Percentiles rank a stretch among this genome's conserved stretches.
Conservation (phyloP, 306 rosid genomes). For the Vicia villosa region DNA sequence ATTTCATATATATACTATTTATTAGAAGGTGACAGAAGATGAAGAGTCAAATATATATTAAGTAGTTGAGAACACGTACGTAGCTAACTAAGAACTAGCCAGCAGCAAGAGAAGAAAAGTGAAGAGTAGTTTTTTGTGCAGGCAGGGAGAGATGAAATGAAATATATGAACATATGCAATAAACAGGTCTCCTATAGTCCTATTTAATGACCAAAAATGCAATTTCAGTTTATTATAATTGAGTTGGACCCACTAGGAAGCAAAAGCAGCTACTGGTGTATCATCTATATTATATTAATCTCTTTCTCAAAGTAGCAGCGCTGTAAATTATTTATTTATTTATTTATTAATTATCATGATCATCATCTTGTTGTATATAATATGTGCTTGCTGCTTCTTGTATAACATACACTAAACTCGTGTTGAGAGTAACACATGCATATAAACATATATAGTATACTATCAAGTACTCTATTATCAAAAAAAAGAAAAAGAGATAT, state of each 20-base stretch:
- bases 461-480: neutral
- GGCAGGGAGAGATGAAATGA: neutral
- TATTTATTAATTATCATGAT: neutral
- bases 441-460: neutral
- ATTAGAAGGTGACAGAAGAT: neutral
- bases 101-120: neutral
- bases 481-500: neutral
- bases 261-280: neutral
- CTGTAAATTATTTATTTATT: neutral
- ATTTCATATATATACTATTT: neutral
- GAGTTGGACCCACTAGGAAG: slow-evolving; percentile 35
- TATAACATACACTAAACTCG: slow-evolving; percentile 22
- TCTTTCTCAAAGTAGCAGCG: neutral
- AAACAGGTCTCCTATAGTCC: neutral
- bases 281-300: neutral
- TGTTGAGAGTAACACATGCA: slow-evolving; percentile 33
- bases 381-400: slow-evolving; percentile 33
- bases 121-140: neutral
- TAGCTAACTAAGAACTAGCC: neutral
- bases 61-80: slow-evolving; percentile 19
- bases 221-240: neutral
- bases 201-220: slow-evolving; percentile 21
- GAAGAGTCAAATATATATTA: neutral
- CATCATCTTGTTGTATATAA: no score
- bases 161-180: slow-evolving; percentile 19